Evolutionary conservation across 768 basidiomycete species (phyloP).

Genomic region (Tulasnella sp.): DNA sequence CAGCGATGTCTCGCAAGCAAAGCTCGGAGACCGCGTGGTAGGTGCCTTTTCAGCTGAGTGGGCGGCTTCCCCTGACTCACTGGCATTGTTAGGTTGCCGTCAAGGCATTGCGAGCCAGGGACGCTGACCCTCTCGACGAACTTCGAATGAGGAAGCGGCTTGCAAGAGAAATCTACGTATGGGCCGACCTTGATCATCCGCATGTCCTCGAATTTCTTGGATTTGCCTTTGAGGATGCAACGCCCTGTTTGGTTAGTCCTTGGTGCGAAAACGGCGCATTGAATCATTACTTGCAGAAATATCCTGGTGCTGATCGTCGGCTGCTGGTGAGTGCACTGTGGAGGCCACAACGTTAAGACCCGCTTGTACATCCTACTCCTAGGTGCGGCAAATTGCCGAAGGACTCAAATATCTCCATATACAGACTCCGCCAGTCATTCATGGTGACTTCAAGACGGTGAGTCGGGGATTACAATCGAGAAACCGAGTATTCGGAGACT

Average conservation of each 20-base stretch:
- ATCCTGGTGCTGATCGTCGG: conserved; percentile 46
- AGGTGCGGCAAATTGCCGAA: conserved; percentile 28
- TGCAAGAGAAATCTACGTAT: background rate
- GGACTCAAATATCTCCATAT: conserved; percentile 30
- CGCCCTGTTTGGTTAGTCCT: conserved; percentile 52
- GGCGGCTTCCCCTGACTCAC: background rate
- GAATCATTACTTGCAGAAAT: conserved; percentile 46
- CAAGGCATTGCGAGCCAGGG: background rate
- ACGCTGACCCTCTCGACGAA: background rate
- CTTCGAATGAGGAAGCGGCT: background rate
- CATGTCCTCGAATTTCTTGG: background rate
- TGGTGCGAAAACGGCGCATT: conserved; percentile 56
- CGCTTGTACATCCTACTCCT: background rate
- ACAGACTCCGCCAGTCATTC: conserved; percentile 26
- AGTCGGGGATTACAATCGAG: background rate
- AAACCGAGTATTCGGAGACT: background rate
- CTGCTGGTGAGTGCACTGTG: conserved; percentile 41
- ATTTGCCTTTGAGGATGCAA: background rate
- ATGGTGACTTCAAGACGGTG: conserved; percentile 31
- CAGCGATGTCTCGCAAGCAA: background rate
- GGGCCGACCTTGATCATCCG: background rate
- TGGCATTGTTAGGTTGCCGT: background rate
- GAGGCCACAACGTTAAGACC: background rate
- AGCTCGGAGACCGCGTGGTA: background rate
- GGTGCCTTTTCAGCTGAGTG: background rate